Evolutionary conservation across 2,329 filamentous ascomycete genomes (phyloP).

Genomic region (Coccinonectria pachysandricola): DNA sequence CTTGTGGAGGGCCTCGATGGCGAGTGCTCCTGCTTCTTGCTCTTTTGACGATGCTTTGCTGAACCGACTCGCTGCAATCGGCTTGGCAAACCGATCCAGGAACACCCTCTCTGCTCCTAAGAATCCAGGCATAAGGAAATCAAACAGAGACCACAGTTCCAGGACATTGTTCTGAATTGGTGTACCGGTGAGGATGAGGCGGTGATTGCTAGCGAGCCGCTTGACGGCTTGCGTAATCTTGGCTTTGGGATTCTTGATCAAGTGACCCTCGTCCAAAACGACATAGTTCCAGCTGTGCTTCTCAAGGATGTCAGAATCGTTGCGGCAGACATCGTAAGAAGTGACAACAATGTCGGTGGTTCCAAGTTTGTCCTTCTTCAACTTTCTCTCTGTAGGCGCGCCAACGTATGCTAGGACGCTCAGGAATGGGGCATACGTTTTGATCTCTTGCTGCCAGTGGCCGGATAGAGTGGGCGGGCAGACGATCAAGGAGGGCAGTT

Average conservation of each 20-base stretch:
- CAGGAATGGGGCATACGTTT: constrained; percentile 89
- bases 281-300: constrained; percentile 94
- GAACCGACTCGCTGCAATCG: constrained; percentile 86
- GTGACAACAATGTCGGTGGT: constrained; percentile 90
- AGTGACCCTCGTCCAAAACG: constrained; percentile 90
- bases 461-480: constrained; percentile 94
- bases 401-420: constrained; percentile 85
- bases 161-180: constrained; percentile 97
- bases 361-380: constrained; percentile 57
- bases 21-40: constrained; percentile 90
- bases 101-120: constrained; percentile 93
- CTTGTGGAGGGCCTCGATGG: constrained; percentile 97
- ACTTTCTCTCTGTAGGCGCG: constrained; percentile 67
- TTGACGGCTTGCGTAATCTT: constrained; percentile 95
- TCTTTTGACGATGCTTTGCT: constrained; percentile 97
- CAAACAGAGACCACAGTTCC: constrained; percentile 94
- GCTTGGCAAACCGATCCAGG: constrained; percentile 86
- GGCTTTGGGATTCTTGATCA: constrained; percentile 97
- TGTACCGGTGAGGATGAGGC: constrained; percentile 90
- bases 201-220: constrained; percentile 79
- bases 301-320: constrained; percentile 77
- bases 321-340: constrained; percentile 95
- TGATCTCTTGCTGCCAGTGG: constrained; percentile 98
- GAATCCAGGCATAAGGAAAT: constrained; percentile 98
- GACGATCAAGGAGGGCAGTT: constrained; percentile 83